Evolutionary conservation across 2,329 filamentous ascomycete species (phyloP), one percentile per base, ranked within the genome.

Genomic region (Ilyonectria mors-panacis): DNA sequence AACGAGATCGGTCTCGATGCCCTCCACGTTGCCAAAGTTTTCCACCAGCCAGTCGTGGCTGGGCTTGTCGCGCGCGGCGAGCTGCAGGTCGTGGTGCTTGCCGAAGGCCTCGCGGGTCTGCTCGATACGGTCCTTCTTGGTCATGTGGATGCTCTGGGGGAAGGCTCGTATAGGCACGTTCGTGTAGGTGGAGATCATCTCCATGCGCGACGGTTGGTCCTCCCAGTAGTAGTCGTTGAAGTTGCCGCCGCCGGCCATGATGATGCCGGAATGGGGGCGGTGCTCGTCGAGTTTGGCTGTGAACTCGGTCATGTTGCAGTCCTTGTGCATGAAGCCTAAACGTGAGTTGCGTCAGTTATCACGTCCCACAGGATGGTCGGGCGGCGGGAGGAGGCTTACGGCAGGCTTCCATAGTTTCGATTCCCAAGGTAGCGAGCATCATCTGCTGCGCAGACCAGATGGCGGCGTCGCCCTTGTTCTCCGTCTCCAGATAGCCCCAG

Each of bases 201-300:
- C 75, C 73, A 75, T 75, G 55, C 73, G 73, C 15, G 73, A 75
- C 66, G 73, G 73, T 66, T 75, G 73, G 61, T 75, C 73, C 60
- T 75, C 73, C 73, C 73, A 75, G 65, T 75, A 75, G 66, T 75
- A 75, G 57, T 75, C 73, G 66, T 75, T 75, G 26, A 75, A 75
- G 67, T 75, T 75, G 30, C 73, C 73, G 4, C 73, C 73, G 51
- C 73, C 73, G 21, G 73, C 73, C 73, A 75, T 75, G 67, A 75
- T 75, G 66, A 75, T 75, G 54, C 63, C 73, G 19, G 73, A 75
- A 44, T 75, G 70, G n/a, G 73, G 73, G 17, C 71, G 68, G 67
- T 75, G 73, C 23, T 74, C 73, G 53, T 75, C 72, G 26, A 75
- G 69, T 54, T 48, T 62, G 6, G 50, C 50, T 28, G 65, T 67